Evolutionary conservation across 2,329 filamentous ascomycete species (phyloP), one percentile per base, ranked within the genome.

Genomic region (Colletotrichum cuscutae): DNA sequence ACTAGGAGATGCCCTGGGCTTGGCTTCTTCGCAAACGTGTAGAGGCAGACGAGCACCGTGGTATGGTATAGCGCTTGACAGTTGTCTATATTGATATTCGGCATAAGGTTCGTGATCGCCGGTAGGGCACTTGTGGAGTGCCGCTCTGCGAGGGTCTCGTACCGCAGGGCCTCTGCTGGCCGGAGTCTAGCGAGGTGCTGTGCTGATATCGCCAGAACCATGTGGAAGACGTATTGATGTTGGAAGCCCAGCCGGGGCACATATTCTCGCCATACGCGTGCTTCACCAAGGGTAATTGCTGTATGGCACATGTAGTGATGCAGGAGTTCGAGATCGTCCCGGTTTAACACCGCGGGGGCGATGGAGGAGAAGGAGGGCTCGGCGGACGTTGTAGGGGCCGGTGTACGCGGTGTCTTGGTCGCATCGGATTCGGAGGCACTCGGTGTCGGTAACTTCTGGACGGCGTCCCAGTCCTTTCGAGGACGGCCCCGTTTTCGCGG

Each of bases 241-340:
- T 70, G 60, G 56, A 80, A 77, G 6, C 78, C 78, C 11, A 80
- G 71, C 19, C 66, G 73, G 5, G 77, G 77, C 11, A 72, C 72
- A 59, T 76, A 67, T 1, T 76, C 66, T 4, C 65, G 72, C 76
- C 76, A 77, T 7, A 77, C 56, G 26, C 62, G 54, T 2, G 71
- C 57, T 53, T 77, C 75, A 7, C 74, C 76, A 13, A 77, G 49
- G 2, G 75, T 75, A 4, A 72, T 49, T 9, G 75, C 68, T 11
- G 74, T 75, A 26, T 75, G 68, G 26, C 63, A 75, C 62, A 77
- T 73, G 65, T 76, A 79, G 61, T 78, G 72, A 63, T 79, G 74
- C 19, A 78, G 75, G 4, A 80, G 74, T 58, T 79, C 77, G 46
- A 79, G 67, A 66, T 78, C 73, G 28, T 75, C 75, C 19, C 76